Base-by-base conservation (phyloP, 2,329 filamentous ascomycete genomes). In the Epichloe typhina region DNA sequence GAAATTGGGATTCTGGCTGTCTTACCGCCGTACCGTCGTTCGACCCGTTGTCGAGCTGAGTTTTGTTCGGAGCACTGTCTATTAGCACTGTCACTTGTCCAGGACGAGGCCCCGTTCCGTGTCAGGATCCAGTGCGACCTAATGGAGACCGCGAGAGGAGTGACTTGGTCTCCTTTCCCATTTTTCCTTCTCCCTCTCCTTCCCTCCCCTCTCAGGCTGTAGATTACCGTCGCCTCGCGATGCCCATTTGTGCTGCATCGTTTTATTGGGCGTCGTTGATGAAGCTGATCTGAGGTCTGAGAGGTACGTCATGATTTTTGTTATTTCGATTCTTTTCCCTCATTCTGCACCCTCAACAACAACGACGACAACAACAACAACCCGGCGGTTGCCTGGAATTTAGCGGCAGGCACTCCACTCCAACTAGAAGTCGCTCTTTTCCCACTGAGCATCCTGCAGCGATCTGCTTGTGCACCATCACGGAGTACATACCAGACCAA, bases 261-360 rank as follows among this genome's bases (percentile, higher is more conserved):
- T 19, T 49, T 44, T 47, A 17, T 50, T 49, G 46, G 55, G 52
- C 51, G 51, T 45, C 50, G 55, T 53, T 49, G 54, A 56, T 44
- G 48, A 53, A 50, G 33, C 31, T n/a, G 41, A 38, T 33, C 37
- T 43, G 41, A 43, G 23, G 9, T 33, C 35, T 43, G 38, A 43
- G 33, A 13, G 41, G 33, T 26, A 47, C 51, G 21, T n/a, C 45
- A 40, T 21, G 17, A 45, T 50, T 43, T 12, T 48, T 46, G 26
- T 31, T 19, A n/a, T 38, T 47, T 53, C 33, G 23, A 39, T 44
- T 46, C 44, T 46, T 47, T 50, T 36, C 8, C 26, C 31, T 23
- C 36, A 4, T 11, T 26, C 21, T 38, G 45, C 45, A 35, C 21
- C 37, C 5, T 23, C 5, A 23, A 23, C 23, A 8, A 8, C 23